Percentiles rank a stretch among this genome's conserved stretches.
phyloP scores from a whole-genome alignment of 1,139 yeast species.

The Pichia sp. region DNA sequence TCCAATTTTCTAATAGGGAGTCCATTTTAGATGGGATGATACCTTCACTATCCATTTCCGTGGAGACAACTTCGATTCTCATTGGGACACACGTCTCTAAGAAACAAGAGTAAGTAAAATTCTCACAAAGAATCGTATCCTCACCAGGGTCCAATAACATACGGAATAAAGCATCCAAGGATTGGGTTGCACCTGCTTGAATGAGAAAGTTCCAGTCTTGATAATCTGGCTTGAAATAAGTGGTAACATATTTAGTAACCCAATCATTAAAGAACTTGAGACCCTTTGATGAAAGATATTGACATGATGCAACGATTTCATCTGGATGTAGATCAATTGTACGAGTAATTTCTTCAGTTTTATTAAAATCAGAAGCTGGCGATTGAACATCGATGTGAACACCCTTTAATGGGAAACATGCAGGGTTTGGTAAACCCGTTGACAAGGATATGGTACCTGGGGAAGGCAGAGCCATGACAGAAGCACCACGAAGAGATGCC shows the following conservation, averaged over 20 bases:
- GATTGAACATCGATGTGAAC: constrained; percentile 20
- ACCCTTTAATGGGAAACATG: constrained; percentile 24
- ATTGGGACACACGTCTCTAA: constrained; percentile 45
- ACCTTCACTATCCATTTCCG: constrained; percentile 44
- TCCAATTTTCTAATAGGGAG: constrained; percentile 56
- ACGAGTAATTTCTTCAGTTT: constrained; percentile 27
- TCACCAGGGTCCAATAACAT: constrained; percentile 42
- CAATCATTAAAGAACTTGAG: constrained; percentile 20
- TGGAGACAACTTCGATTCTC: constrained; percentile 42
- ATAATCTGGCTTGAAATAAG: constrained; percentile 28
- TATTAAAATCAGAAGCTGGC: constrained; percentile 18
- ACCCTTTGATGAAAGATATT: constrained; percentile 24
- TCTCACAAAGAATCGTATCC: constrained; percentile 56
- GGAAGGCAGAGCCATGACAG: constrained; percentile 22
- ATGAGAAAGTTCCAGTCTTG: constrained; percentile 50
- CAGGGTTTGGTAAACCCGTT: constrained; percentile 25
- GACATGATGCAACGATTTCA: constrained; percentile 22
- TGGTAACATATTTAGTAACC: constrained; percentile 16
- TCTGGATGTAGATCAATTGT: constrained; percentile 28
- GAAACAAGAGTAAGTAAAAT: constrained; percentile 47
- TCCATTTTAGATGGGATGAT: constrained; percentile 40
- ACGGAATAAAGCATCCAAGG: constrained; percentile 53
- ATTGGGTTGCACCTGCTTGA: constrained; percentile 64
- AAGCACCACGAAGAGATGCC: constrained; percentile 21
- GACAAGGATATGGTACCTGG: constrained; percentile 22